phyloP scores from a whole-genome alignment of 108 stramenopile genomes.

The Discostella pseudostelligera region DNA sequence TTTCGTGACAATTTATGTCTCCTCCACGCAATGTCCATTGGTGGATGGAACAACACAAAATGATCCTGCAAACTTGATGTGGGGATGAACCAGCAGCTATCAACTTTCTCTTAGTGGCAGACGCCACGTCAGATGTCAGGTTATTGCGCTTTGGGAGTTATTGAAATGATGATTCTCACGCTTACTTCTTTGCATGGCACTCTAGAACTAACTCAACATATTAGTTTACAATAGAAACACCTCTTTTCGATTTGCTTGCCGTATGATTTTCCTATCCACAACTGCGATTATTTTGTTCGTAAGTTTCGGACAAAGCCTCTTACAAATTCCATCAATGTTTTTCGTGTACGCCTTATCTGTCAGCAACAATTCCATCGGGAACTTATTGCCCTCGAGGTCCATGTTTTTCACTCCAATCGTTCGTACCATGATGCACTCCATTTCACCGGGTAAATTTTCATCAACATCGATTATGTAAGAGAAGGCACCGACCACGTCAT shows the following conservation, averaged over 20 bases:
- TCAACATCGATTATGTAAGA: conserved; percentile 55
- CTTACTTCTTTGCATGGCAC: too few species aligned
- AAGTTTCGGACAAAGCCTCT: conserved; percentile 61
- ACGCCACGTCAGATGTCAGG: too few species aligned
- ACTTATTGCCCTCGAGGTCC: conserved; percentile 51
- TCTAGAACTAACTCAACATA: too few species aligned
- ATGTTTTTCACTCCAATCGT: conserved; percentile 86
- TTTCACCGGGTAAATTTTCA: conserved; percentile 64
- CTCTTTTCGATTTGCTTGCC: conserved; percentile 62
- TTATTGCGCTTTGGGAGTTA: too few species aligned
- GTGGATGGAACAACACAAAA: too few species aligned
- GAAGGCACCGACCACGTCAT: conserved; percentile 67
- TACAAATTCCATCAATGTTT: conserved; percentile 69
- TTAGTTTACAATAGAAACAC: conserved; percentile 69
- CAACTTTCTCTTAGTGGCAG: too few species aligned
- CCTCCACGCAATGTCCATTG: too few species aligned
- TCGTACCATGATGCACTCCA: conserved; percentile 63
- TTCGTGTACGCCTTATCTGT: conserved; percentile 54
- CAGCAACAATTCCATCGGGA: conserved; percentile 71
- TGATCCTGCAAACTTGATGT: too few species aligned
- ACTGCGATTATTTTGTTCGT: conserved; percentile 68
- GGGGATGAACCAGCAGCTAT: too few species aligned
- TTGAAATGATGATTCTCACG: too few species aligned
- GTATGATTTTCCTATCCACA: conserved; percentile 70
- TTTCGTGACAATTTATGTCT: too few species aligned